Percentiles rank a stretch among this genome's conserved stretches.
Conservation (phyloP, 208 protist species). For the Acanthamoeba divionensis region DNA sequence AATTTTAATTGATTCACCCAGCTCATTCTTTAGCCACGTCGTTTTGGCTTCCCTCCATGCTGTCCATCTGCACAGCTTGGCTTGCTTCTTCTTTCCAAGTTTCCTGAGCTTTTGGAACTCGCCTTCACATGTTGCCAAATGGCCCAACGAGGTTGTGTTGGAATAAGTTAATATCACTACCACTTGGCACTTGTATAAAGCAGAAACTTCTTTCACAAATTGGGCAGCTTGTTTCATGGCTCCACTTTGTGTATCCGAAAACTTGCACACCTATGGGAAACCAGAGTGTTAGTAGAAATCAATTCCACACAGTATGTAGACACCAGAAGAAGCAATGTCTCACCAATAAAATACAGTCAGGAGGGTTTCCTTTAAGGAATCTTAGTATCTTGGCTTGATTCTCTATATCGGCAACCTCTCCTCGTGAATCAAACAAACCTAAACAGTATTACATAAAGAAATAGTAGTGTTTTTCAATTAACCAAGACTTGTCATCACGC, state of each 20-base stretch:
- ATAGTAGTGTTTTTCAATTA: too few relatives aligned
- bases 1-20: not conserved
- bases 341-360: conserved; percentile 12
- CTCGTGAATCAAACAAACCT: conserved; percentile 37
- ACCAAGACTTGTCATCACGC: too few relatives aligned
- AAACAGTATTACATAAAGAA: too few relatives aligned
- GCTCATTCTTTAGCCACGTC: not conserved
- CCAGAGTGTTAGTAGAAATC: not conserved
- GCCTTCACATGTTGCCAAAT: conserved; percentile 9
- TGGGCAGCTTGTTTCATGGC: not conserved
- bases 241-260: conserved; percentile 44
- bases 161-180: conserved; percentile 34
- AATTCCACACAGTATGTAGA: too few relatives aligned
- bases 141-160: conserved; percentile 44
- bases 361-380: conserved; percentile 3
- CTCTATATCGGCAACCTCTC: not conserved
- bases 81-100: conserved; percentile 3
- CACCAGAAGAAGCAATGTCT: not conserved
- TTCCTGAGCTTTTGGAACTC: not conserved
- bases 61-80: conserved; percentile 29
- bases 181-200: not conserved
- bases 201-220: not conserved
- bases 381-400: conserved; percentile 4
- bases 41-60: conserved; percentile 26
- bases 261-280: conserved; percentile 11